These are phyloP conservation scores for Cyclotella baltica DNA, from an alignment of 108 stramenopile genomes.

Conservation along the genomic window DNA sequence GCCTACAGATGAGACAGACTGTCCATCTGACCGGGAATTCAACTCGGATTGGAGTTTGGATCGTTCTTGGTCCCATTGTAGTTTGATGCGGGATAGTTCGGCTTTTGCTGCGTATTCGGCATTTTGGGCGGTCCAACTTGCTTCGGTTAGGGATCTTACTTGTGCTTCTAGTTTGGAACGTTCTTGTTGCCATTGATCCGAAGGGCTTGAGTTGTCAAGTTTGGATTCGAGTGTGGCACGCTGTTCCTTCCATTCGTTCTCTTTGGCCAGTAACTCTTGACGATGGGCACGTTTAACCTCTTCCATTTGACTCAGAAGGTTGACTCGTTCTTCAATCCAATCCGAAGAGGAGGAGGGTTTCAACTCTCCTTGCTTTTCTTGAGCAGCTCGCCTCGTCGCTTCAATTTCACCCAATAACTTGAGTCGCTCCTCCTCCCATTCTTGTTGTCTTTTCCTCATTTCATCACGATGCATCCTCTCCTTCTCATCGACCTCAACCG, in stretches of 20 bases:
- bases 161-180: constrained; percentile 1
- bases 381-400: too few species aligned
- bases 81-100: constrained; percentile 26
- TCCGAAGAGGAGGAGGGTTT: too few species aligned
- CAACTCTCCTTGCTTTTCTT: too few species aligned
- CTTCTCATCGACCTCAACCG: constrained; percentile 2
- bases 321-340: constrained; percentile 6
- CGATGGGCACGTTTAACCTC: neutral
- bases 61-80: constrained; percentile 26
- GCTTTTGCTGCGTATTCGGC: constrained; percentile 16
- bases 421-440: neutral
- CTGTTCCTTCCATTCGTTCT: constrained; percentile 25
- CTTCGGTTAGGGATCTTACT: constrained; percentile 26
- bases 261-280: constrained; percentile 12
- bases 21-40: constrained; percentile 2
- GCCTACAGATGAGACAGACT: constrained; percentile 13
- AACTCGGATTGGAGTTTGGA: constrained; percentile 22
- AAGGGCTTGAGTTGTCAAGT: constrained; percentile 8
- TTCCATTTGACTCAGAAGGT: too few species aligned
- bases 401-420: neutral
- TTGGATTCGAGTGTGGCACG: neutral
- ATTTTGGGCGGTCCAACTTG: constrained; percentile 24
- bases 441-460: neutral
- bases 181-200: neutral
- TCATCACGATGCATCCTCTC: constrained; percentile 5